Evolutionary conservation across 2,329 filamentous ascomycete species (phyloP), one percentile per base, ranked within the genome.

Genomic region (Dactylonectria estremocensis): DNA sequence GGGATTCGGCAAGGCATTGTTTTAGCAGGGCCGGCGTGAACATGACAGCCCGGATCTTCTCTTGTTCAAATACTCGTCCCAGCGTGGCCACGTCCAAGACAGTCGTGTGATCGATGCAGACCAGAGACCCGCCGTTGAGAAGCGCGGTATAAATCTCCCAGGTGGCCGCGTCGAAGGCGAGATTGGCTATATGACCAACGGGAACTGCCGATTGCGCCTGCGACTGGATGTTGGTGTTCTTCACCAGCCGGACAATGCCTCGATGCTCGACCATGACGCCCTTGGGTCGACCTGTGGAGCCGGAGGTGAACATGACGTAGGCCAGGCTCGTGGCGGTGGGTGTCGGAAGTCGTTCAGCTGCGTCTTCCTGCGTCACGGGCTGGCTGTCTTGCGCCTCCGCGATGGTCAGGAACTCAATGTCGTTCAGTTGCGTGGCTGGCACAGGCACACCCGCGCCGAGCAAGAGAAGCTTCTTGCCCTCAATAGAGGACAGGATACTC

Each of bases 11-110:
- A 2, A 75, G 57, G 46, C 60, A 70, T 24, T 74, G 71, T n/a
- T 73, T 75, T 6, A 75, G 55, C 3, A 72, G 22, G 3, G 69
- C 61, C 1, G 73, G 61, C 2, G 73, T 70, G 33, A 74, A 59
- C 2, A 70, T 16, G 4, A 46, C 52, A 0, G 56, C 54, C 14
- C 61, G 35, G 56, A 2, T 67, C 9, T 18, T 74, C 64, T 37
- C 31, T 18, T 3, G 33, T 31, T 54, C 73, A 72, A 22, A 66
- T 50, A 1, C 61, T 13, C 10, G 22, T 16, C 2, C 28, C 14
- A 18, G 24, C 48, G 22, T 18, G 14, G 7, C 31, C 24, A 28
- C 13, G n/a, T 52, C 24, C 3, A 52, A 24, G 3, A 52, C 24
- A 31, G 6, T 16, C 48, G 31, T 52, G 31, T 9, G 28, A 3